Conservation (phyloP, 2,329 filamentous ascomycete genomes). For the Elsinoe perseae region DNA sequence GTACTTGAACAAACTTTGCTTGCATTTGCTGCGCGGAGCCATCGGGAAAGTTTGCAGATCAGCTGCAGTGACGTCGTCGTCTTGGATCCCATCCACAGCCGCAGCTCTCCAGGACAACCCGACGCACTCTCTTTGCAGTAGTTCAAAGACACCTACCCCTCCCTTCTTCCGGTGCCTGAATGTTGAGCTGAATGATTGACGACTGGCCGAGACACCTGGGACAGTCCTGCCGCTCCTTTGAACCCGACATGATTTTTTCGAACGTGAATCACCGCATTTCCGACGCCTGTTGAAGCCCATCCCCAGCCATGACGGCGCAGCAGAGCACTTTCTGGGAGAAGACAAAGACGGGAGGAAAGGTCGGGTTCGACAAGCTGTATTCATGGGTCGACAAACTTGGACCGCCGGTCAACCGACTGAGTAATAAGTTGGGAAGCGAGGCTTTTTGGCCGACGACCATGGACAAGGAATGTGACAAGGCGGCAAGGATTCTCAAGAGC, state of each 20-base stretch:
- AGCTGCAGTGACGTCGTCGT: not conserved
- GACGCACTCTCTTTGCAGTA: slow-evolving; percentile 1
- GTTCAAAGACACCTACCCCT: not conserved
- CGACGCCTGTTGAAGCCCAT: not conserved
- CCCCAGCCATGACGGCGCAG: slow-evolving; percentile 21
- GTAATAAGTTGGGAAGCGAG: slow-evolving; percentile 73
- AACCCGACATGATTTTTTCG: not conserved
- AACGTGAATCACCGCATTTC: not conserved
- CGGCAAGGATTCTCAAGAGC: slow-evolving; percentile 77
- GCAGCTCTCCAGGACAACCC: slow-evolving; percentile 12
- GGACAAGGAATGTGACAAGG: slow-evolving; percentile 86
- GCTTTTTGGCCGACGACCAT: slow-evolving; percentile 79
- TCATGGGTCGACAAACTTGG: slow-evolving; percentile 56
- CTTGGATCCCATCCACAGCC: not conserved
- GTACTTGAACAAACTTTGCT: too few relatives aligned
- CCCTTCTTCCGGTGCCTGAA: not conserved
- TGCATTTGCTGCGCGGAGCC: slow-evolving; percentile 2
- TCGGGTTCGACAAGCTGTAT: slow-evolving; percentile 68
- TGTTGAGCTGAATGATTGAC: not conserved
- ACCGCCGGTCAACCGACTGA: slow-evolving; percentile 69
- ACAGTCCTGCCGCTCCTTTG: not conserved
- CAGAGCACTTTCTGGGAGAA: slow-evolving; percentile 42
- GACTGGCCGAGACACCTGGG: not conserved
- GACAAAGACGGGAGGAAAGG: slow-evolving; percentile 51
- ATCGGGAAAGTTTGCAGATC: not conserved